Evolutionary conservation across 805 yeast genomes (phyloP).

Genomic region (Wickerhamomyces silvicola): DNA sequence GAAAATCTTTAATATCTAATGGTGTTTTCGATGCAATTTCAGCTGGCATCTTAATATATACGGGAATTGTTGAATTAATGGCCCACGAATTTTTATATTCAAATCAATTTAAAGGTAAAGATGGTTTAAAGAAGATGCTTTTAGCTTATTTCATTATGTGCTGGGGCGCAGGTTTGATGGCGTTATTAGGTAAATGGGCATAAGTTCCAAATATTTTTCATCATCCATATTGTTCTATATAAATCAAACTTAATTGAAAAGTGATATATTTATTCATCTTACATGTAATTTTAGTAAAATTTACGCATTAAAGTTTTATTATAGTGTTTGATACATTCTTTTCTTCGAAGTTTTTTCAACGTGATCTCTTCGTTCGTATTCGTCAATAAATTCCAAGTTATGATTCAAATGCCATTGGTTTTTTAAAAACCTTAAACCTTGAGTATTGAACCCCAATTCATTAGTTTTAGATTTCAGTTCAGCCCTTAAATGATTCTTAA

Average conservation of each 20-base stretch:
- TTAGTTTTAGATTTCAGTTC: slow-evolving; percentile 46
- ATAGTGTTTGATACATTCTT: slow-evolving; percentile 61
- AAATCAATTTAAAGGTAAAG: slow-evolving; percentile 56
- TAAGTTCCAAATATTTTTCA: slow-evolving; percentile 16
- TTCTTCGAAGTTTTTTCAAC: slow-evolving; percentile 57
- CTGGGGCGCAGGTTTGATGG: slow-evolving; percentile 71
- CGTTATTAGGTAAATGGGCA: slow-evolving; percentile 71
- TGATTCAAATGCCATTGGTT: slow-evolving; percentile 78
- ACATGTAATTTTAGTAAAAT: too few species aligned
- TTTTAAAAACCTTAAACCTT: slow-evolving; percentile 69
- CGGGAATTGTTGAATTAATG: slow-evolving; percentile 73
- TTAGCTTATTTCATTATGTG: slow-evolving; percentile 48
- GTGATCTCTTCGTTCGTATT: slow-evolving; percentile 45
- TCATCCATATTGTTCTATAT: too few species aligned
- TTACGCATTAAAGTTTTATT: too few species aligned
- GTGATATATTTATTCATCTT: too few species aligned
- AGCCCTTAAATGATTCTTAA: slow-evolving; percentile 54
- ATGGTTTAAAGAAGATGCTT: slow-evolving; percentile 44
- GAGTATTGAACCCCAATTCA: slow-evolving; percentile 76
- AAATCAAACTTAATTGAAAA: too few species aligned
- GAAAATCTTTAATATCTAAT: slow-evolving; percentile 53
- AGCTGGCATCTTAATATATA: slow-evolving; percentile 71
- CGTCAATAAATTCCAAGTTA: slow-evolving; percentile 67
- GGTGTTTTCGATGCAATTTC: slow-evolving; percentile 74
- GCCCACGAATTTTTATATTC: slow-evolving; percentile 68